Base-by-base conservation (phyloP, 179 eudicot species). In the Monotropa hypopitys region DNA sequence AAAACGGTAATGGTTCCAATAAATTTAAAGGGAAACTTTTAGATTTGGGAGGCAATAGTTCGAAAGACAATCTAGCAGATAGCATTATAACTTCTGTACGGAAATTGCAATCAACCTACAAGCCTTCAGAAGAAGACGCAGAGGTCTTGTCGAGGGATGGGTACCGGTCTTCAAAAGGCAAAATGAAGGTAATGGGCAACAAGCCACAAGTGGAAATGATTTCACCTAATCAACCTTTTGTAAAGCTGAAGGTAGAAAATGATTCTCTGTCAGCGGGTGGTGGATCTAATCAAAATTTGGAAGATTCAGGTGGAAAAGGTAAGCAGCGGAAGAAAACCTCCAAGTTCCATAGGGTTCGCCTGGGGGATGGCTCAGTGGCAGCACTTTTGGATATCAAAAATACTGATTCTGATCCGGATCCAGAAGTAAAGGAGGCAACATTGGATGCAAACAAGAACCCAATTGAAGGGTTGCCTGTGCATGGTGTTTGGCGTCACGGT, bases 61-160 rank as follows among this genome's bases (percentile, higher is more conserved):
- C 87, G 47, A 87, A 84, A 79, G 88, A 84, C 50, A 77, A 84
- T 13, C 67, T 89, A 46, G 91, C 90, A 62, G 89, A 92, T 80
- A 85, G 80, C 59, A 65, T 92, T 53, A 71, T 94, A n/a, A 84
- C 66, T 81, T 88, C 91, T 13, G 92, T 91, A 62, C 86, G 82
- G 77, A 86, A 87, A 82, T 80, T 92, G 84, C 98, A 94, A 79
- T 84, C 93, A 26, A 87, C 83, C 81, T 66, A 87, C 75, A 88
- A 82, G 86, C 81, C 86, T 40, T 35, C 84, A 18, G 97, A 90
- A 11, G 90, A 87, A 70, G 97, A 88, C 76, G 89, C 83, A 3
- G 97, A 90, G 83, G 89, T 90, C 35, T 76, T 92, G 77, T 85
- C 90, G 38, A 92, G 91, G 81, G 97, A 91, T 78, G 97, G 97